phyloP scores from a whole-genome alignment of 2,329 filamentous ascomycete species.

The Knoxdaviesia capensis region DNA sequence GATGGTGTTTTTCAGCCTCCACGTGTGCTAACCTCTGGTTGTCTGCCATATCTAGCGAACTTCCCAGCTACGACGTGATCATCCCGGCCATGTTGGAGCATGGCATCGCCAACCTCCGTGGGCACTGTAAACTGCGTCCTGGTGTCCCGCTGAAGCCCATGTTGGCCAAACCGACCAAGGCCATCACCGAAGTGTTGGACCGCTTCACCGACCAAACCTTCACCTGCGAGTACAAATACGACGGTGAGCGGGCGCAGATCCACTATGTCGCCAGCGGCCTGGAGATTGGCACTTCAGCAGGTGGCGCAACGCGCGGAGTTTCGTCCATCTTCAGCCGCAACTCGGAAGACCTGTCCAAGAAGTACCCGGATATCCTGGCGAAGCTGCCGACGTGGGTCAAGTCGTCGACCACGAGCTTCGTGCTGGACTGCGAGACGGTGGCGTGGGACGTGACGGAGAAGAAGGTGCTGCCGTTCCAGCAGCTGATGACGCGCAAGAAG shows the following conservation, averaged over 20 bases:
- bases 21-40: slow-evolving; percentile 8
- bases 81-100: slow-evolving; percentile 75
- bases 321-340: slow-evolving; percentile 93
- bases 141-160: slow-evolving; percentile 94
- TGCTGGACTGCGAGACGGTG: slow-evolving; percentile 95
- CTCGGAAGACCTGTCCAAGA: slow-evolving; percentile 90
- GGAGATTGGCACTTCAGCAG: slow-evolving; percentile 42
- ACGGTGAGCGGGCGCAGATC: slow-evolving; percentile 94
- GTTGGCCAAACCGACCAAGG: slow-evolving; percentile 96
- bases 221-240: slow-evolving; percentile 98
- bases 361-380: slow-evolving; percentile 86
- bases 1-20: slow-evolving; percentile 7
- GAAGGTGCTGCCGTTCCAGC: slow-evolving; percentile 92
- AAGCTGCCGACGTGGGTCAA: slow-evolving; percentile 86
- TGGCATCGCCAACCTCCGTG: slow-evolving; percentile 63
- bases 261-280: slow-evolving; percentile 71
- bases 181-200: slow-evolving; percentile 91
- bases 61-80: slow-evolving; percentile 89
- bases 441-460: slow-evolving; percentile 91
- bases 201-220: slow-evolving; percentile 91
- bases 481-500: slow-evolving; percentile 92
- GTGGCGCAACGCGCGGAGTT: slow-evolving; percentile 39
- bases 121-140: slow-evolving; percentile 78
- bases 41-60: slow-evolving; percentile 39
- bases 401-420: slow-evolving; percentile 76